Percentiles rank a stretch among this genome's conserved stretches.
Evolutionary conservation across 495 filamentous ascomycete genomes (phyloP).

Genomic region (Xylaria intraflava): DNA sequence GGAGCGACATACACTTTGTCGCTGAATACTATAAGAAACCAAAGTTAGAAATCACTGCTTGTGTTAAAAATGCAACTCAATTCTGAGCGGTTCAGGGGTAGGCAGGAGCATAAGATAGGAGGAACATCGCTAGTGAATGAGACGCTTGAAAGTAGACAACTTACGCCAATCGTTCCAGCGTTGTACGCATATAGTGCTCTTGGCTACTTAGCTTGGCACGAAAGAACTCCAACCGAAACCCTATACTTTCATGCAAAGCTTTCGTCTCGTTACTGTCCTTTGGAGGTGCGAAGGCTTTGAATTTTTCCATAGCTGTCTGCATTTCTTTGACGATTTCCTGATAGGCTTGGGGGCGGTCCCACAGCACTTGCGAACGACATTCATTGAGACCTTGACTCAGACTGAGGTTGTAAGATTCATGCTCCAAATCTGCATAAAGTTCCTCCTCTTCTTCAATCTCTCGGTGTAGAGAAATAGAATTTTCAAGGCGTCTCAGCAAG

Average conservation of each 20-base stretch:
- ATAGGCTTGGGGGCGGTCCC: constrained; percentile 53
- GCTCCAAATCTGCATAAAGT: constrained; percentile 43
- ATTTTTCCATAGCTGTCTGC: constrained; percentile 34
- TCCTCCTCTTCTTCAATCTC: constrained; percentile 46
- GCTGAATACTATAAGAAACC: too few species aligned
- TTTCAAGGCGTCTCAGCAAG: constrained; percentile 49
- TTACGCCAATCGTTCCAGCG: constrained; percentile 45
- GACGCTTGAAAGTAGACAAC: too few species aligned
- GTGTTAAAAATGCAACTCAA: too few species aligned
- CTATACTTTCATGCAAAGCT: constrained; percentile 38
- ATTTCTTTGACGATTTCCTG: constrained; percentile 44
- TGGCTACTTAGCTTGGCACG: constrained; percentile 47
- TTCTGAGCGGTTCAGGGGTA: too few species aligned
- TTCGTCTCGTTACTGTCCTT: constrained; percentile 23
- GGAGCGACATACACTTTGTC: constrained; percentile 40
- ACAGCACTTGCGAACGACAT: constrained; percentile 50
- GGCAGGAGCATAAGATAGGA: too few species aligned
- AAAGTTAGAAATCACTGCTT: too few species aligned
- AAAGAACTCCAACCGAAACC: constrained; percentile 46
- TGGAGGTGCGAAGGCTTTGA: constrained; percentile 23
- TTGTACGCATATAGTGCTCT: constrained; percentile 50
- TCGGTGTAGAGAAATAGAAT: constrained; percentile 49
- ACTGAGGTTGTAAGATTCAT: constrained; percentile 49
- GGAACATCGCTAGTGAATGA: too few species aligned
- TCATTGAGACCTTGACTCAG: constrained; percentile 53